A percentile compares a stretch with the other conserved stretches of the same genome.
Evolutionary conservation across 108 stramenopile genomes (phyloP).

Genomic region (Discostella pseudostelligera): DNA sequence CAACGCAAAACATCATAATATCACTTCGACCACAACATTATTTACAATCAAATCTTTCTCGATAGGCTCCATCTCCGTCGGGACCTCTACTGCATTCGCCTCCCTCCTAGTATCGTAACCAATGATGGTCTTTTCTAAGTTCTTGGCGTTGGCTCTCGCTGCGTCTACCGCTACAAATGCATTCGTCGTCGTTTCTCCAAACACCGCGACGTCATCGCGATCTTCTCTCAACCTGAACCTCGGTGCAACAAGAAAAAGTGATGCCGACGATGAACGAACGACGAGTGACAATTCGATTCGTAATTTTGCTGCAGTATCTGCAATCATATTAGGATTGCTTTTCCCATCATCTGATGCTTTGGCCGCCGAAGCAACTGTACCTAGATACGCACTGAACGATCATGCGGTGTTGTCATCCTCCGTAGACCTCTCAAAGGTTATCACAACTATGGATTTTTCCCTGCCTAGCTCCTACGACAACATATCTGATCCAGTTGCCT

Average conservation of each 20-base stretch:
- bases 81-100: too few species aligned
- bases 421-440: constrained; percentile 30
- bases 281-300: constrained; percentile 12
- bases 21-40: too few species aligned
- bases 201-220: not conserved
- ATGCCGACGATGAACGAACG: not conserved
- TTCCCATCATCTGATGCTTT: constrained; percentile 25
- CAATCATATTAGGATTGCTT: constrained; percentile 22
- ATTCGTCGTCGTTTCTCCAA: not conserved
- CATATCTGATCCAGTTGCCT: constrained; percentile 30
- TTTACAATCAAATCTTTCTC: too few species aligned
- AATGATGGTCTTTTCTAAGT: constrained; percentile 2
- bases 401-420: constrained; percentile 38
- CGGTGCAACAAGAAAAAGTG: not conserved
- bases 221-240: not conserved
- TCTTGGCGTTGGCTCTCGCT: constrained; percentile 9
- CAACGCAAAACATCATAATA: too few species aligned
- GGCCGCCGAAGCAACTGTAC: constrained; percentile 17
- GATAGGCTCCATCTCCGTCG: not conserved
- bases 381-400: not conserved
- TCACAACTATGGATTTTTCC: constrained; percentile 49
- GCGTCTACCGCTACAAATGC: constrained; percentile 8
- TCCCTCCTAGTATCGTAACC: too few species aligned
- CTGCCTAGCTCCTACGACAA: constrained; percentile 44
- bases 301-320: constrained; percentile 17